Conservation (phyloP, 345 rosid genomes). For the Populus tremula region DNA sequence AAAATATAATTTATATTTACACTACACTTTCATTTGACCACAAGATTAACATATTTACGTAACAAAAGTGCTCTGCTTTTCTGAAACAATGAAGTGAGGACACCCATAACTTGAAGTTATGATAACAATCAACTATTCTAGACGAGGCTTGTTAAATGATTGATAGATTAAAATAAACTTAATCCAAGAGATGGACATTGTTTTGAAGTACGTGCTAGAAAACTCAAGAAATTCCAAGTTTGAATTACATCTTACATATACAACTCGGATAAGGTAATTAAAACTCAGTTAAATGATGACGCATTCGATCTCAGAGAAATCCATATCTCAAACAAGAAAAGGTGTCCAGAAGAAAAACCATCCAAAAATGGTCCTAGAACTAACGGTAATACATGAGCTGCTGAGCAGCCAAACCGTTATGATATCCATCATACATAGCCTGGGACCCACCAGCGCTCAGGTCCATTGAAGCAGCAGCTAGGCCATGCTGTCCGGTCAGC, state of each 20-base stretch:
- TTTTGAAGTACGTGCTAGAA: neutral
- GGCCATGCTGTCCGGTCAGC: slow-evolving; percentile 40
- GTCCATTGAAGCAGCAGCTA: slow-evolving; percentile 81
- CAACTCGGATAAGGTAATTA: neutral
- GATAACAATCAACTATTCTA: neutral
- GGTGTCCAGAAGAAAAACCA: neutral
- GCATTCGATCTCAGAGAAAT: slow-evolving; percentile 8
- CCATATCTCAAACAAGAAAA: neutral
- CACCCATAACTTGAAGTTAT: neutral
- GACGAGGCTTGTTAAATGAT: neutral
- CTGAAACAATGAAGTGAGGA: neutral
- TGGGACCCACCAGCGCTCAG: slow-evolving; percentile 77
- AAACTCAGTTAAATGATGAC: neutral
- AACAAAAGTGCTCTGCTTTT: neutral
- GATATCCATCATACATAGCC: slow-evolving; percentile 83
- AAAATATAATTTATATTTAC: too few species aligned
- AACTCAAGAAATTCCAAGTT: neutral
- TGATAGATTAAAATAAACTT: neutral
- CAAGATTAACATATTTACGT: too few species aligned
- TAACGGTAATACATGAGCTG: slow-evolving; percentile 92
- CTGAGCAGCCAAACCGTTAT: slow-evolving; percentile 76
- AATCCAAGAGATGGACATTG: neutral
- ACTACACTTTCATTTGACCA: too few species aligned
- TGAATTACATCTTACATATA: slow-evolving; percentile 3
- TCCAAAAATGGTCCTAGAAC: neutral